These are phyloP conservation scores for Lachancea kluyveri DNA, from an alignment of 805 yeast genomes.

Conservation along the genomic window DNA sequence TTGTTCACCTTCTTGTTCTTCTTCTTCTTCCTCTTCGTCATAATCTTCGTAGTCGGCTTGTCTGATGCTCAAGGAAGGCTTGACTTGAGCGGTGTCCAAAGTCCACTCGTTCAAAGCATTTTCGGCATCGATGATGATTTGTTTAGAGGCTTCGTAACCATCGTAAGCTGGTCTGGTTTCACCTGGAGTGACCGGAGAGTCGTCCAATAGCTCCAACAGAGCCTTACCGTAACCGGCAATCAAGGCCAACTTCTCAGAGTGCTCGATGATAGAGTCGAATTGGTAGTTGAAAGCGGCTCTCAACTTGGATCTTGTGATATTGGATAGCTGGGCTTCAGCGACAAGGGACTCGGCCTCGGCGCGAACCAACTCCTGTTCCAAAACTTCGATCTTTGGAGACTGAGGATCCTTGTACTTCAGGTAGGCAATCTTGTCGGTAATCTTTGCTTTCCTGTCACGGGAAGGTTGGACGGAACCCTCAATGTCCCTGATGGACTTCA, in stretches of 20 bases:
- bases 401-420: constrained; percentile 81
- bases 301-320: constrained; percentile 81
- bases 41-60: constrained; percentile 51
- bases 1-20: constrained; percentile 33
- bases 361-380: constrained; percentile 86
- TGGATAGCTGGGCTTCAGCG: constrained; percentile 87
- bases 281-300: constrained; percentile 80
- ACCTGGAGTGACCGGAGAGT: constrained; percentile 84
- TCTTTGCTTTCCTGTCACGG: constrained; percentile 78
- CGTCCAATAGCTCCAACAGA: constrained; percentile 73
- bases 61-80: constrained; percentile 69
- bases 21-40: constrained; percentile 43
- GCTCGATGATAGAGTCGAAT: constrained; percentile 80
- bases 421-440: constrained; percentile 79
- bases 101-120: constrained; percentile 82
- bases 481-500: constrained; percentile 76
- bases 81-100: constrained; percentile 73
- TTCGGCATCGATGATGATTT: constrained; percentile 80
- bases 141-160: constrained; percentile 84
- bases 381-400: constrained; percentile 67
- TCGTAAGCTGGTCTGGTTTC: constrained; percentile 87
- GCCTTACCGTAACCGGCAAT: constrained; percentile 91
- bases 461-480: constrained; percentile 86
- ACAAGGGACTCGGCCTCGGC: constrained; percentile 89
- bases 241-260: constrained; percentile 77